These are phyloP conservation scores for Phytopythium delawarense DNA, from an alignment of 352 stramenopile species.

Conservation along the genomic window DNA sequence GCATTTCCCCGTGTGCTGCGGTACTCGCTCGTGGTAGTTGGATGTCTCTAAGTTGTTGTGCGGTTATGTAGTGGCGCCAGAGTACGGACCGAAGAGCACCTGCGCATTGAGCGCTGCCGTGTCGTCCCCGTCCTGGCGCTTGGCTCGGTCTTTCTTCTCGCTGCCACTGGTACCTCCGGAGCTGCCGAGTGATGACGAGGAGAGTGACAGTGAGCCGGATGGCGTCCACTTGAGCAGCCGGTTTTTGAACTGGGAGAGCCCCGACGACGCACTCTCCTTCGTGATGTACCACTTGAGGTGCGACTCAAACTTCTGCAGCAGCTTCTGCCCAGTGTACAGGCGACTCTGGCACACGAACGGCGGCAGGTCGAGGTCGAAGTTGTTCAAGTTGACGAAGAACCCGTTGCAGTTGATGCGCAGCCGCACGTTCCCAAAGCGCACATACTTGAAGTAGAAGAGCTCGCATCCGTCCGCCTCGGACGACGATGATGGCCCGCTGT, in stretches of 20 bases:
- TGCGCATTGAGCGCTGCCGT: slow-evolving; percentile 56
- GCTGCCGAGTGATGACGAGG: neutral
- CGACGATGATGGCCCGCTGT: slow-evolving; percentile 33
- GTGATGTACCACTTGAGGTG: slow-evolving; percentile 82
- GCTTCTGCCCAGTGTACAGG: slow-evolving; percentile 77
- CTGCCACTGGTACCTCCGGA: slow-evolving; percentile 6
- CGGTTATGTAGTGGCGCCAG: slow-evolving; percentile 25
- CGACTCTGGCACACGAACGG: slow-evolving; percentile 80
- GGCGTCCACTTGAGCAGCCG: slow-evolving; percentile 80
- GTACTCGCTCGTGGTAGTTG: neutral
- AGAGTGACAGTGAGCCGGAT: slow-evolving; percentile 16
- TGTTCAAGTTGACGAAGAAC: slow-evolving; percentile 82
- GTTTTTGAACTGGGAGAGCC: slow-evolving; percentile 85
- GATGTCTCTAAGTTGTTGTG: neutral
- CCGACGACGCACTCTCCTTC: slow-evolving; percentile 76
- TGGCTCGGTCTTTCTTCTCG: slow-evolving; percentile 64
- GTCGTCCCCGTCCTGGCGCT: slow-evolving; percentile 56
- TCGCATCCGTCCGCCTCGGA: slow-evolving; percentile 45
- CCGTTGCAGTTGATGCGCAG: slow-evolving; percentile 82
- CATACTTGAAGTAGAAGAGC: slow-evolving; percentile 86
- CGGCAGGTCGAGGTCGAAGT: slow-evolving; percentile 75
- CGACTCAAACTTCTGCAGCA: slow-evolving; percentile 80
- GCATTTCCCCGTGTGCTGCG: neutral
- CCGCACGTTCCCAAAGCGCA: slow-evolving; percentile 73
- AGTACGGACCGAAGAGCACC: slow-evolving; percentile 78